These are phyloP conservation scores for Staphylotrichum tortipilum DNA, from an alignment of 495 filamentous ascomycete species.

Conservation along the genomic window DNA sequence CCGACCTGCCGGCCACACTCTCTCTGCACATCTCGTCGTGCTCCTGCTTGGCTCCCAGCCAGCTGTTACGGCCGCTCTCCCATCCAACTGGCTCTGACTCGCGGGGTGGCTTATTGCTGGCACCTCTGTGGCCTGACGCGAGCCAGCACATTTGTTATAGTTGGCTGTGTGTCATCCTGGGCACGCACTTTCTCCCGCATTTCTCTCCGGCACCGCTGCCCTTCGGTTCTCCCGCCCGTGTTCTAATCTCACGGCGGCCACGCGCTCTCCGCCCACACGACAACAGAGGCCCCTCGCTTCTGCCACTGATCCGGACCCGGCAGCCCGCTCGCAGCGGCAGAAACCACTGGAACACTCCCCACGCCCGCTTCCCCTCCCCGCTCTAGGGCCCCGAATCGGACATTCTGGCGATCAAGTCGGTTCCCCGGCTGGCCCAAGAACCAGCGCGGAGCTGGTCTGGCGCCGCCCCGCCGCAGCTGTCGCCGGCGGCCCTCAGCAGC, in stretches of 20 bases:
- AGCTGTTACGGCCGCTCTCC: constrained; percentile 12
- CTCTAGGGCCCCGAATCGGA: constrained; percentile 12
- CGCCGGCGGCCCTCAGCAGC: constrained; percentile 10
- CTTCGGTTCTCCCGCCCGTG: constrained; percentile 1
- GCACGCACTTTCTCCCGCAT: constrained; percentile 19
- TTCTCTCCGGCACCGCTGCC: background rate
- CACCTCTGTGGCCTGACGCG: constrained; percentile 13
- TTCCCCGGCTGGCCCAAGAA: constrained; percentile 17
- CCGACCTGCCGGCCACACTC: no score
- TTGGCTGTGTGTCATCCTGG: constrained; percentile 9
- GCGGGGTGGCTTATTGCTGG: constrained; percentile 14
- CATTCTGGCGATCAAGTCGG: constrained; percentile 28
- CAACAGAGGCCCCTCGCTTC: background rate
- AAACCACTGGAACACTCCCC: constrained; percentile 4
- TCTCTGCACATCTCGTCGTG: constrained; percentile 22
- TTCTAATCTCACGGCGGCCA: background rate
- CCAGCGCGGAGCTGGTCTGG: constrained; percentile 20
- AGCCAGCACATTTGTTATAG: constrained; percentile 12
- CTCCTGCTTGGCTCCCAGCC: constrained; percentile 23
- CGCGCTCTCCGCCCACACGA: background rate
- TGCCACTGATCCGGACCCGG: background rate
- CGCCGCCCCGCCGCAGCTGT: constrained; percentile 13
- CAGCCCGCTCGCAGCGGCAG: constrained; percentile 1
- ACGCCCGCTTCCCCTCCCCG: background rate
- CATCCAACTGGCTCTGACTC: constrained; percentile 14